Evolutionary conservation across 331 rosid species (phyloP).

Genomic region (Malus hybrid): DNA sequence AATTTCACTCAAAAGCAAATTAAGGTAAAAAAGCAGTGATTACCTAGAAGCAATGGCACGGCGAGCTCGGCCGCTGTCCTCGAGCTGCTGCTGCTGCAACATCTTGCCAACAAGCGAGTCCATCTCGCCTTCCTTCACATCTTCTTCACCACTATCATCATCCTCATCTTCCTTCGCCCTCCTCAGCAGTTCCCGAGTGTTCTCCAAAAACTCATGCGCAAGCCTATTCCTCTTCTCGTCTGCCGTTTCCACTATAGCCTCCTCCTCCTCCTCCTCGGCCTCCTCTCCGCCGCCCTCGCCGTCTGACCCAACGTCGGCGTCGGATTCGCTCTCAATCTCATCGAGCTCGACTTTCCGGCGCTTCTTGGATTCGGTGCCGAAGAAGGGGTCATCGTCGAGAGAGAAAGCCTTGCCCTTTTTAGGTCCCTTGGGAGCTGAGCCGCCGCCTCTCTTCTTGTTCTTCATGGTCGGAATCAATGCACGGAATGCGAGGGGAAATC

Average conservation of each 20-base stretch:
- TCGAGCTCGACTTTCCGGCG: conserved; percentile 39
- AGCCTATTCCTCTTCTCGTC: conserved; percentile 66
- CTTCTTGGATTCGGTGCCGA: conserved; percentile 42
- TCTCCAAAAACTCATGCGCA: conserved; percentile 39
- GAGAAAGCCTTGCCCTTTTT: conserved; percentile 22
- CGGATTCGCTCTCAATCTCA: conserved; percentile 32
- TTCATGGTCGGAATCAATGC: conserved; percentile 27
- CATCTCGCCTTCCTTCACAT: conserved; percentile 39
- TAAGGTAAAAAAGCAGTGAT: background rate
- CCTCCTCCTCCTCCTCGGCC: conserved; percentile 12
- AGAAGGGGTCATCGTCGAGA: conserved; percentile 42
- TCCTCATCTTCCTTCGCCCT: conserved; percentile 42
- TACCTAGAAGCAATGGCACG: conserved; percentile 70
- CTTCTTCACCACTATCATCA: conserved; percentile 16
- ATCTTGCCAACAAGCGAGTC: conserved; percentile 65
- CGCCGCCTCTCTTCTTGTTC: conserved; percentile 27
- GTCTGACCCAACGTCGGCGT: conserved; percentile 22
- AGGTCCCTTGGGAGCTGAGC: conserved; percentile 20
- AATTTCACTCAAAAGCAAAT: background rate
- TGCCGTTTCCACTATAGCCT: conserved; percentile 39
- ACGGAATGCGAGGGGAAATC: background rate
- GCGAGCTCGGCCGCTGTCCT: conserved; percentile 76
- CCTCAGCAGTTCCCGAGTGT: conserved; percentile 26
- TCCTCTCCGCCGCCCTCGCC: conserved; percentile 8
- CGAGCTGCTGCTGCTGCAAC: conserved; percentile 67